Percentiles rank a stretch among this genome's conserved stretches.
These are phyloP conservation scores for Zygotorulaspora chibaensis DNA, from an alignment of 805 yeast species.

Conservation along the genomic window DNA sequence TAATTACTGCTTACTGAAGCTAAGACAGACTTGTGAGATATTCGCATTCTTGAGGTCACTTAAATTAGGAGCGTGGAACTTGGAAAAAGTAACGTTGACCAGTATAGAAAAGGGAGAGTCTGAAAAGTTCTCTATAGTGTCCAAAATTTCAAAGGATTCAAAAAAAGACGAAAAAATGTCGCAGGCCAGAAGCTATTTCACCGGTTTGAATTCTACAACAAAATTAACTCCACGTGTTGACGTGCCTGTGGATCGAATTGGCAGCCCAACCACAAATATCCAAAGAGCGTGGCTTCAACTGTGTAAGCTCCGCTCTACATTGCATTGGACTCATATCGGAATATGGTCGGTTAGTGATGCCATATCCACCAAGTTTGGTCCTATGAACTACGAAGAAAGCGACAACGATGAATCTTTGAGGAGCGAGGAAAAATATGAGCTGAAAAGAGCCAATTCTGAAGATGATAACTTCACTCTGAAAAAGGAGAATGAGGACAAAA, in stretches of 20 bases:
- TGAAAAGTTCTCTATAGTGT: conserved; percentile 15
- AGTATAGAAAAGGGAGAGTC: conserved; percentile 18
- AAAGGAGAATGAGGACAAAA: conserved; percentile 10
- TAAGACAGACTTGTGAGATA: conserved; percentile 79
- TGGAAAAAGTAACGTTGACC: conserved; percentile 39
- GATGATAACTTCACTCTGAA: conserved; percentile 4
- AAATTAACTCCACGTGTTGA: conserved; percentile 16
- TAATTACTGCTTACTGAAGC: conserved; percentile 70
- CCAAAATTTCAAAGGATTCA: conserved; percentile 2
- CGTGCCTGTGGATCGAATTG: conserved; percentile 16
- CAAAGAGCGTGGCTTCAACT: conserved; percentile 62
- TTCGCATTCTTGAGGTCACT: conserved; percentile 71
- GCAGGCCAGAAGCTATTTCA: conserved; percentile 29
- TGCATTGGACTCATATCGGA: conserved; percentile 84
- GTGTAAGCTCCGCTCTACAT: conserved; percentile 58
- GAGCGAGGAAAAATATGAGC: neutral
- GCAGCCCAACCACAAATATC: conserved; percentile 34
- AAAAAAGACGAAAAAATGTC: conserved; percentile 23
- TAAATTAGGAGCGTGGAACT: conserved; percentile 54
- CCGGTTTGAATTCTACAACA: conserved; percentile 17
- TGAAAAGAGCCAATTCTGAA: conserved; percentile 2
- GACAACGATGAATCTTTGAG: conserved; percentile 4
- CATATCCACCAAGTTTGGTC: conserved; percentile 25
- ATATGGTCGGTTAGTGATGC: conserved; percentile 55
- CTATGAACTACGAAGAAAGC: conserved; percentile 13